Conservation (phyloP, 495 filamentous ascomycete species). For the Annulohypoxylon maeteangense region DNA sequence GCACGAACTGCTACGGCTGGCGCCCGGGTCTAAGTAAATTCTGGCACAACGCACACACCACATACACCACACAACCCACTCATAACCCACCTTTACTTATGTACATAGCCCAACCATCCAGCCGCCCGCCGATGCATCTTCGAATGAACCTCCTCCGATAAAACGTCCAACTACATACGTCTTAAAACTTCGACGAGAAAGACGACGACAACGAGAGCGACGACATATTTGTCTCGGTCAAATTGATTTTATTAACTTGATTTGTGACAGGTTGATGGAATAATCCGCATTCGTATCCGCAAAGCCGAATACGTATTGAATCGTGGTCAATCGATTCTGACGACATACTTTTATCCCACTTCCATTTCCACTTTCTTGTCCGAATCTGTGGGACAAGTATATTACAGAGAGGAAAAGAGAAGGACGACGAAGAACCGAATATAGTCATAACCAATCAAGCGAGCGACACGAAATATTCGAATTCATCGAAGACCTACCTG, state of each 20-base stretch:
- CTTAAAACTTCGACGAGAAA: conserved; percentile 5
- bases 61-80: conserved; percentile 4
- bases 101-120: conserved; percentile 39
- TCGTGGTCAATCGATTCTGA: conserved; percentile 20
- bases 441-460: not conserved
- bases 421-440: not conserved
- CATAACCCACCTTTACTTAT: conserved; percentile 29
- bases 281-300: conserved; percentile 11
- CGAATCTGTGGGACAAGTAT: conserved; percentile 5
- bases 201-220: conserved; percentile 14
- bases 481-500: conserved; percentile 24
- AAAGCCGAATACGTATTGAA: conserved; percentile 19
- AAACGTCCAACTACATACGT: conserved; percentile 34
- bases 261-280: not conserved
- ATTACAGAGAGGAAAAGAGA: not conserved
- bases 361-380: not conserved
- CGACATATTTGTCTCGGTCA: conserved; percentile 10
- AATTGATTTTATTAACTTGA: conserved; percentile 16
- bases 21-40: conserved; percentile 21
- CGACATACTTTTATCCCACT: conserved; percentile 17
- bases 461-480: conserved; percentile 22
- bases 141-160: conserved; percentile 43
- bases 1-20: conserved; percentile 36
- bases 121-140: conserved; percentile 36
- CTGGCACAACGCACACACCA: conserved; percentile 12